Base-by-base conservation (phyloP, 176 grass and related monocot genomes). In the Lolium perenne region DNA sequence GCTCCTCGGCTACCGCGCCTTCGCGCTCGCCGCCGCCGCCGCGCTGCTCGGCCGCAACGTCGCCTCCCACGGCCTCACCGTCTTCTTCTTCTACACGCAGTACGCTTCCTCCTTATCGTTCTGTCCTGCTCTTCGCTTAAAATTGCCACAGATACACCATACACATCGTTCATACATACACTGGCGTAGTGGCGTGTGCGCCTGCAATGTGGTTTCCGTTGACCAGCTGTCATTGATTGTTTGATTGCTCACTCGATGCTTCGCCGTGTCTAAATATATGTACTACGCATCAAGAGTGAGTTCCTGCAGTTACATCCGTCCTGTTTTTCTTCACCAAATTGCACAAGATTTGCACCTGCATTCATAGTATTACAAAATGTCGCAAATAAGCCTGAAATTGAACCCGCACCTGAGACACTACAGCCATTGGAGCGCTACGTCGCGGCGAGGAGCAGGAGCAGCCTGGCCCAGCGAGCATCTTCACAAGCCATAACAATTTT, bases 31-130 rank as follows among this genome's bases (percentile, higher is more conserved):
- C 26, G 84, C 84, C 76, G 70, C 81, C 9, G 54, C 41, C 14
- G 87, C 71, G 18, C 87, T 92, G 18, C 87, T 92, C 54, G 45
- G 13, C 46, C 75, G 84, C 45, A 55, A 84, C 69, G 20, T 92
- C 80, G 2, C 65, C 38, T 7, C n/a, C 0, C 70, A 82, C 62
- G 77, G 84, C 69, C 0, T 84, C 76, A 0, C 50, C 12, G 53
- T 56, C 0, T 89, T 92, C 81, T 87, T 77, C 87, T 90, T 92
- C 84, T 92, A 92, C 84, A 92, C 91, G 4, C 87, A 92, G 91
- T 92, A 80, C 55, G 76, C 6, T 11, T 54, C 53, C n/a, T 23
- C 38, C 57, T 72, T 55, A 6, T 1, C 61, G 12, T 29, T 60
- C 20, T 41, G 17, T 20, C 43, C 67, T 70, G 8, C 10, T 50